phyloP scores from a whole-genome alignment of 495 filamentous ascomycete species.

The Penicillium parvum region DNA sequence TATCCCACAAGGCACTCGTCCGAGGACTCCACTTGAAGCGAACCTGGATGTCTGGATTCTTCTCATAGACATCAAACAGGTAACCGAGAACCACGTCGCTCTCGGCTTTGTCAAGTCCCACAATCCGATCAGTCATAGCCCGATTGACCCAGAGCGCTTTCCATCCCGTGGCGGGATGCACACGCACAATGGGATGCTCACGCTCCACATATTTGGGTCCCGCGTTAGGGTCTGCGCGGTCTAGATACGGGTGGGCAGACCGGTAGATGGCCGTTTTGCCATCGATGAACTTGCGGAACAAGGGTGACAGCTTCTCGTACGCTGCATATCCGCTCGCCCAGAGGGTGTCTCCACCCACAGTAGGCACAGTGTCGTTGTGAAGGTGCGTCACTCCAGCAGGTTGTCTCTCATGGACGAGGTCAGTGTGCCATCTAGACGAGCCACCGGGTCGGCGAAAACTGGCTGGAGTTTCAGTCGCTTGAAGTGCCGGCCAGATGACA shows the following conservation, averaged over 20 bases:
- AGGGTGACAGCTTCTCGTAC: conserved; percentile 67
- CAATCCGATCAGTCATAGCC: conserved; percentile 59
- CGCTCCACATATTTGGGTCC: conserved; percentile 63
- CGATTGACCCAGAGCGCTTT: conserved; percentile 68
- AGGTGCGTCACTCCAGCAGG: conserved; percentile 68
- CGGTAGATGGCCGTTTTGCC: conserved; percentile 62
- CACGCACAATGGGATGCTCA: conserved; percentile 63
- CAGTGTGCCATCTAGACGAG: conserved; percentile 63
- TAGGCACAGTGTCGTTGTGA: conserved; percentile 62
- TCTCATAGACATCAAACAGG: conserved; percentile 61
- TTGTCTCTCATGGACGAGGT: conserved; percentile 66
- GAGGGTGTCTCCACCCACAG: conserved; percentile 63
- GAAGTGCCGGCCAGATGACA: conserved; percentile 64
- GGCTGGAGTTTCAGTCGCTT: conserved; percentile 49
- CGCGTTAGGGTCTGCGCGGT: conserved; percentile 54
- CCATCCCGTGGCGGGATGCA: conserved; percentile 69
- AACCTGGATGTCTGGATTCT: conserved; percentile 63
- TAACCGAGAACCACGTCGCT: conserved; percentile 65
- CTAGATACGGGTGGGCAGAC: conserved; percentile 63
- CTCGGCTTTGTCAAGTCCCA: conserved; percentile 61
- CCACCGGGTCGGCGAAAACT: conserved; percentile 63
- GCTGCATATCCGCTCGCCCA: conserved; percentile 67
- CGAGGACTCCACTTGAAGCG: conserved; percentile 61
- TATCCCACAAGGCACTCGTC: conserved; percentile 62
- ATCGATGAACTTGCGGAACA: conserved; percentile 67